phyloP scores from a whole-genome alignment of 2,329 filamentous ascomycete species.

The Trichoderma sp. region DNA sequence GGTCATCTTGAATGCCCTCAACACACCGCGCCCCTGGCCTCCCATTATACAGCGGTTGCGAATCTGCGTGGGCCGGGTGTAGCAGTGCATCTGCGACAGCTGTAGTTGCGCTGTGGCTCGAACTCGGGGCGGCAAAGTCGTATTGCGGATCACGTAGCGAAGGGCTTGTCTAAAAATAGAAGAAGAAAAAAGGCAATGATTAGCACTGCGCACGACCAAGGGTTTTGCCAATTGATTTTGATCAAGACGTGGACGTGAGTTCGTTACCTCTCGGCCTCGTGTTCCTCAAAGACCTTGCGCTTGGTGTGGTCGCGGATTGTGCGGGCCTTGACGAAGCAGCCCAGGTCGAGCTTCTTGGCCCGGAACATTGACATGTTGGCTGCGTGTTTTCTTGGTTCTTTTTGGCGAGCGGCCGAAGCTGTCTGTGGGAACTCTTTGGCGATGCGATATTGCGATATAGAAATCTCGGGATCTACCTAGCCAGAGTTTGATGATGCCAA shows the following conservation, averaged over 20 bases:
- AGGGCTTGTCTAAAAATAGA: conserved; percentile 70
- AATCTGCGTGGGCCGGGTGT: conserved; percentile 90
- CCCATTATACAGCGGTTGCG: conserved; percentile 89
- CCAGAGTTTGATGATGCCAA: conserved; percentile 17
- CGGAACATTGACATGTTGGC: conserved; percentile 77
- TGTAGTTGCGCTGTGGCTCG: conserved; percentile 92
- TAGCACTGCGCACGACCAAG: neutral
- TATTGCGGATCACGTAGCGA: conserved; percentile 91
- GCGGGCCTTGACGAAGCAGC: conserved; percentile 81
- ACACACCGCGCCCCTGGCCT: conserved; percentile 85
- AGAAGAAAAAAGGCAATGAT: neutral
- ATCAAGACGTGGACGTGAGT: conserved; percentile 18
- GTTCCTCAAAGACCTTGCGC: conserved; percentile 83
- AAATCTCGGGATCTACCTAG: neutral
- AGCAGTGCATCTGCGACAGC: conserved; percentile 91
- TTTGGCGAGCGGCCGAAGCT: neutral
- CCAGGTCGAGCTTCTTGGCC: conserved; percentile 83
- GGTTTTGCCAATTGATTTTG: neutral
- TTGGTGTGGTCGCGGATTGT: conserved; percentile 94
- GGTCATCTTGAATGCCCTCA: conserved; percentile 88
- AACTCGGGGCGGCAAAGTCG: conserved; percentile 72
- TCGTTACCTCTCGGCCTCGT: conserved; percentile 84
- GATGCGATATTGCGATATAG: neutral
- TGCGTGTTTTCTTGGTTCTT: neutral
- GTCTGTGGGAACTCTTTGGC: neutral